Evolutionary conservation across 2,329 filamentous ascomycete genomes (phyloP), one percentile per base, ranked within the genome.

Genomic region (Corynespora cassiicola): DNA sequence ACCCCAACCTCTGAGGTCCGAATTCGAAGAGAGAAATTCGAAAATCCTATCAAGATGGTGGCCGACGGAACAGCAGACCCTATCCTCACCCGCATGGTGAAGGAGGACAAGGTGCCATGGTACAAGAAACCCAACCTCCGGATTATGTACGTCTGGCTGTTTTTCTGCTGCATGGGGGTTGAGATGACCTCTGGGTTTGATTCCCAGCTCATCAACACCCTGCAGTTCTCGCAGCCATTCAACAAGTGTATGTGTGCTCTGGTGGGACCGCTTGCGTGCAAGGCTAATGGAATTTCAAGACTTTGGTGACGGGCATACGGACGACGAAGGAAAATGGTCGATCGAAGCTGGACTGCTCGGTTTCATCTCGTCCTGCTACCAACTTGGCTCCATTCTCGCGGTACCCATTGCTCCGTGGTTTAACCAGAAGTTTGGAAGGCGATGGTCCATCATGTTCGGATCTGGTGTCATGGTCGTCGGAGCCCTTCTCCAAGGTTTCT

Each of bases 391-490:
- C 3, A 63, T 66, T 24, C 31, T 64, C 16, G 63, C 56, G 16
- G 62, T 66, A 6, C 63, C 63, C 0, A 45, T 65, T 16, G 61
- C 55, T 17, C 63, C 63, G 17, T 67, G 54, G 53, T 42, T 60
- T 42, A 61, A 54, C 31, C 57, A 64, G 31, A 56, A 36, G 5
- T 75, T 81, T 31, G 82, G 81, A 9, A 71, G 82, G 26, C 72
- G 75, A 51, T 70, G 77, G 39, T 76, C 75, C 4, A 79, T 83
- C 42, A 78, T 85, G 54, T 69, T 79, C 6, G 84, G 82, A 11
- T 77, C 77, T 2, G 39, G 69, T 4, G 74, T 85, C 49, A 80
- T 84, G 75, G 68, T 81, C 11, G 36, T 82, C 16, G 82, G 82
- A 12, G 80, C 80, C 16, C 68, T 81, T 7, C 75, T 86, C 26